Evolutionary conservation across 495 filamentous ascomycete genomes (phyloP).

Genomic region (Chaetomium fimeti): DNA sequence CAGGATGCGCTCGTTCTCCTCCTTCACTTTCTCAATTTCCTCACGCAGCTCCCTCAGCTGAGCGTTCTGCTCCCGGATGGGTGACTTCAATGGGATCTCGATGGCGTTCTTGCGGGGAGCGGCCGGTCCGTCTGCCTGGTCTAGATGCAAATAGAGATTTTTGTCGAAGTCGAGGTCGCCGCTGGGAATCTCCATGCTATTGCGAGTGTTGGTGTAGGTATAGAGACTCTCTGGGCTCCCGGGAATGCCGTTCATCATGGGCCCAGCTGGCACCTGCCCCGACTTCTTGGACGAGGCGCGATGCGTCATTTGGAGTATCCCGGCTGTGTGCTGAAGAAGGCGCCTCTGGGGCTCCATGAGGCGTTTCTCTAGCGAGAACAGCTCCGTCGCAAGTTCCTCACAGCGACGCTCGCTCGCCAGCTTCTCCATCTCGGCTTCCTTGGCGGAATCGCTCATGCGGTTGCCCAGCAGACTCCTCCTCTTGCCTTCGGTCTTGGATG

Average conservation of each 20-base stretch:
- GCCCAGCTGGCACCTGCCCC: slow-evolving; percentile 26
- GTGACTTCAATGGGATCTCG: slow-evolving; percentile 48
- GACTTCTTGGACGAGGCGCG: slow-evolving; percentile 50
- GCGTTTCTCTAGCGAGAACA: slow-evolving; percentile 73
- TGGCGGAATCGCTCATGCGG: slow-evolving; percentile 47
- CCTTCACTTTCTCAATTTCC: slow-evolving; percentile 40
- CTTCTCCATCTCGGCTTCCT: slow-evolving; percentile 71
- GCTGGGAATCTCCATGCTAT: slow-evolving; percentile 47
- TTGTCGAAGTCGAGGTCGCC: slow-evolving; percentile 67
- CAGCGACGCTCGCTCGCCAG: slow-evolving; percentile 73
- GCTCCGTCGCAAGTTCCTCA: slow-evolving; percentile 76
- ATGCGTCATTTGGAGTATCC: slow-evolving; percentile 84
- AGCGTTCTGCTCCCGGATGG: slow-evolving; percentile 45
- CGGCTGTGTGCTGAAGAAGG: slow-evolving; percentile 87
- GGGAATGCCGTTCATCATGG: slow-evolving; percentile 53
- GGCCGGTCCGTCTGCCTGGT: slow-evolving; percentile 58
- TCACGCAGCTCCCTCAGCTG: slow-evolving; percentile 40
- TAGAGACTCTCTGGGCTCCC: slow-evolving; percentile 68
- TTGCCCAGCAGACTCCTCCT: slow-evolving; percentile 55
- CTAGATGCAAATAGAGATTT: slow-evolving; percentile 71
- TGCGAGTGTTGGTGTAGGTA: slow-evolving; percentile 55
- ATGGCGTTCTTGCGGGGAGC: slow-evolving; percentile 39
- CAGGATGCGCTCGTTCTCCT: slow-evolving; percentile 42
- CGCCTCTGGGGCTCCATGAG: slow-evolving; percentile 66
- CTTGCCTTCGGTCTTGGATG: slow-evolving; percentile 40